Evolutionary conservation across 305 asterid genomes (phyloP), one percentile per base, ranked within the genome.

Genomic region (Rubia balearica): DNA sequence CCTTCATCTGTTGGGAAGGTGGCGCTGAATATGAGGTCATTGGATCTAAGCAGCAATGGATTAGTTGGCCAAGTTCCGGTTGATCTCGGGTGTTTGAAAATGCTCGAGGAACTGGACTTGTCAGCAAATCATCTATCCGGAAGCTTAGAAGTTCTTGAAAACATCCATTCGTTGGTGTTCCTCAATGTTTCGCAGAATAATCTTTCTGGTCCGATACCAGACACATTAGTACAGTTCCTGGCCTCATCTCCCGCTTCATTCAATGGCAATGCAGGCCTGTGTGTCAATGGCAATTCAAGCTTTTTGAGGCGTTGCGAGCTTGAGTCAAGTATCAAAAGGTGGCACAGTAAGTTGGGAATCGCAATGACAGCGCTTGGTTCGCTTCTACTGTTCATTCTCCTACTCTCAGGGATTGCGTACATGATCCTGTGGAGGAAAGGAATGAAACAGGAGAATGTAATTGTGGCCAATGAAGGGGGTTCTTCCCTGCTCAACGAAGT

Each of bases 91-190:
- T 81, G 74, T 72, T 75, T 86, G 24, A 78, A 76, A 55, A 73
- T 81, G 88, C 81, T 93, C 70, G 97, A 90, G 82, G 75, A 75
- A 70, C 80, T 93, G 60, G 92, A 87, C 85, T 48, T 93, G 43
- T 80, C 94, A 77, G 76, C 83, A 79, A 90, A 93, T 57, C 81
- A 76, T 80, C 86, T 90, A 14, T 85, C 91, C 14, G 97, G 96
- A 27, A 83, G 71, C 80, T 81, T 90, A 81, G 81, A 74, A 68
- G 83, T 67, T 41, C 59, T 93, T 17, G 76, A 84, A 19, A 72
- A 72, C 57, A 81, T 88, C 76, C 78, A 64, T 22, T 78, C 98
- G 11, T 80, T 92, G 80, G 71, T 79, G 10, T 78, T 70, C 76
- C 69, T 89, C 77, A 85, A 92, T 60, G 76, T 86, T 68, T 90